Conservation (phyloP, 2,329 filamentous ascomycete genomes). For the Phaeosphaeria sp. region DNA sequence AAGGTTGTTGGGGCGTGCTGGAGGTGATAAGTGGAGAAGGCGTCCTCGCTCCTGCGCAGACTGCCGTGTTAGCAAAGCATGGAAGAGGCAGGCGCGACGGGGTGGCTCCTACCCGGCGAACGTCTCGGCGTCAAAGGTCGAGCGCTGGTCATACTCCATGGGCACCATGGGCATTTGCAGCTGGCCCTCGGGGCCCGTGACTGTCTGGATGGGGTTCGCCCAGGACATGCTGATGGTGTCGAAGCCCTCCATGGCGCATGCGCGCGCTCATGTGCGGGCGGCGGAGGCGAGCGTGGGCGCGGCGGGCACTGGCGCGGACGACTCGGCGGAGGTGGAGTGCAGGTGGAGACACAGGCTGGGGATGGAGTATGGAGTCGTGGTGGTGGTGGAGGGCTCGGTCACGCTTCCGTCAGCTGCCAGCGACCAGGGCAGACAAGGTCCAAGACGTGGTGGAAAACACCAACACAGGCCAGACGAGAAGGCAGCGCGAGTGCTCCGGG, state of each 20-base stretch:
- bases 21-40: slow-evolving; percentile 53
- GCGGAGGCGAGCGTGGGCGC: slow-evolving; percentile 8
- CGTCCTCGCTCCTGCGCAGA: slow-evolving; percentile 58
- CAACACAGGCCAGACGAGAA: neutral
- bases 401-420: neutral
- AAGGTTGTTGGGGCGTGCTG: slow-evolving; percentile 49
- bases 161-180: slow-evolving; percentile 53
- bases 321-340: slow-evolving; percentile 10
- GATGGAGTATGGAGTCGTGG: slow-evolving; percentile 1
- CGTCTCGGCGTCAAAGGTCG: slow-evolving; percentile 66
- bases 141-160: slow-evolving; percentile 65
- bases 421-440: neutral
- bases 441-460: neutral
- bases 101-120: slow-evolving; percentile 62
- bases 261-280: slow-evolving; percentile 25
- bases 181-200: slow-evolving; percentile 52
- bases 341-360: neutral
- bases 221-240: slow-evolving; percentile 68
- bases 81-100: slow-evolving; percentile 17
- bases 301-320: slow-evolving; percentile 14
- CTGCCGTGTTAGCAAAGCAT: slow-evolving; percentile 42
- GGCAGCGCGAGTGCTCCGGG: neutral
- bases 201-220: slow-evolving; percentile 62
- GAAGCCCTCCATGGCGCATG: slow-evolving; percentile 61
- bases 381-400: neutral